Evolutionary conservation across 345 rosid genomes (phyloP), one percentile per base, ranked within the genome.

Genomic region (Garcia nutans): DNA sequence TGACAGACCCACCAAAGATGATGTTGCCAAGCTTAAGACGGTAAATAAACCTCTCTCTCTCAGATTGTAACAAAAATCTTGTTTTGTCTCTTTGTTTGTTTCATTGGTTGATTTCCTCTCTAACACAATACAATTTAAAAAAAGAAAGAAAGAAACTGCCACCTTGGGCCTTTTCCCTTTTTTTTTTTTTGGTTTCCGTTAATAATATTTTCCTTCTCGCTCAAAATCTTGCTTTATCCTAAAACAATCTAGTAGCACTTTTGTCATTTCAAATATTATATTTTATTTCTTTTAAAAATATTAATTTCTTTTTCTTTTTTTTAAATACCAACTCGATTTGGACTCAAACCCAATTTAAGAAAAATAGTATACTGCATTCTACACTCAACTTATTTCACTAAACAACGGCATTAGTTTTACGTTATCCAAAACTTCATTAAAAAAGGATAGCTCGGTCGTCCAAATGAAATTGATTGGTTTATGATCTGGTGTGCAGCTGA

Each of bases 11-110:
- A 42, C 81, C 73, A 81, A 81, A 49, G 84, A 81, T 41, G 73
- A 91, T 81, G 74, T 80, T 63, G 86, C 83, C 13, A 77, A 81
- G 78, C 84, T 81, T 42, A 81, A 81, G 74, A 81, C 78, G 81
- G 84, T 81, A 77, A 26, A 6, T 19, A 50, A 60, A 15, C 10
- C 9, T 19, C 16, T 8, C 62, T 12, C 24, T 54, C 41, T 2
- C 62, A 37, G 1, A 37, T 22, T 8, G 42, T 28, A 7, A 56
- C 68, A 42, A 23, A 37, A 28, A 8, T 41, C 73, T 23, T 20
- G 65, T 44, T 66, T 75, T 68, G 59, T 68, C 78, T 68, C 77
- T 54, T 54, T 52, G 28, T 5, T 9, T 24, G 9, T 19, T 28
- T 12, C 56, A 0, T 8, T 22, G 68, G 22, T 8, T 65, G 49